Base-by-base conservation (phyloP, 306 rosid species). In the Lotus japonicus region DNA sequence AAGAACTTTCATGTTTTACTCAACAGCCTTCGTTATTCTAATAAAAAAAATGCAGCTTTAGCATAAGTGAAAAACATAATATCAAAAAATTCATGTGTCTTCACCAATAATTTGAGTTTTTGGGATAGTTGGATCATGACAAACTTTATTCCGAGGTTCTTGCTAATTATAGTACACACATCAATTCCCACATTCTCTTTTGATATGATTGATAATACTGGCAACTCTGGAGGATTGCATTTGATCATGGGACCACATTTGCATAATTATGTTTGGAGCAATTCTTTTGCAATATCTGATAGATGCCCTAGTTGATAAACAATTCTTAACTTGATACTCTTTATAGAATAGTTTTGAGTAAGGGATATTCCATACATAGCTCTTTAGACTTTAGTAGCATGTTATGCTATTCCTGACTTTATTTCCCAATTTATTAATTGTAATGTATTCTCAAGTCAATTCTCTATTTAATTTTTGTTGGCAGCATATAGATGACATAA, bases 401-500 rank as follows among this genome's bases (percentile, higher is more conserved):
- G 70, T 69, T 59, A 54, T 52, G 81, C 71, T 77, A 81, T 81
- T 81, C 80, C 70, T 18, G 74, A 38, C 77, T 49, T 55, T 19
- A 53, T 46, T 43, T 38, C 57, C 49, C 42, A 35, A n/a, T 39
- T 26, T 46, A 42, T 58, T 35, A 41, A 12, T 70, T 7, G 42
- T n/a, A 19, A 49, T 58, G 18, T 26, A 63, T 60, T 38, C 68
- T 45, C 28, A n/a, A n/a, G n/a, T n/a, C n/a, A n/a, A n/a, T n/a
- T n/a, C n/a, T n/a, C n/a, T n/a, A n/a, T n/a, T n/a, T n/a, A n/a
- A n/a, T n/a, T n/a, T n/a, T n/a, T 41, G 71, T 60, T 82, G 55
- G 76, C 87, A 80, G 89, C 85, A 74, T 33, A 64, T 87, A 70
- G 85, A 79, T 28, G 83, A 79, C 35, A 49, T 90, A 75, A 72